Evolutionary conservation across 2,329 filamentous ascomycete genomes (phyloP).

Genomic region (Cladophialophora carrionii): DNA sequence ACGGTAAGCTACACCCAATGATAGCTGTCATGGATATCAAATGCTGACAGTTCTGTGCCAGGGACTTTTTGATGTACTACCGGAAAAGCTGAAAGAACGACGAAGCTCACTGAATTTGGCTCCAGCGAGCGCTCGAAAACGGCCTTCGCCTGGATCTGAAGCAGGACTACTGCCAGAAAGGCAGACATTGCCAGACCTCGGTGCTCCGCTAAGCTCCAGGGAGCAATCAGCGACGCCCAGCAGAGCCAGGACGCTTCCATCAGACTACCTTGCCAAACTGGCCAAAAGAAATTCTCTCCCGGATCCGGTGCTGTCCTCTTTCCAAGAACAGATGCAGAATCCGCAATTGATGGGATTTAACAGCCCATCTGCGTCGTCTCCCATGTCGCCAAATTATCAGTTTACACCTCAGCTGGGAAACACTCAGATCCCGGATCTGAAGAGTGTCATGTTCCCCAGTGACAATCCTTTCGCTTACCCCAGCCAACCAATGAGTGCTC

Average conservation of each 20-base stretch:
- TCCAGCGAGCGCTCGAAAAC: constrained; percentile 53
- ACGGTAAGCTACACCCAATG: constrained; percentile 59
- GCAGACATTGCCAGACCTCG: constrained; percentile 12
- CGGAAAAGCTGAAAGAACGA: constrained; percentile 67
- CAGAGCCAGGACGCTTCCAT: constrained; percentile 33
- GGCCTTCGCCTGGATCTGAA: constrained; percentile 44
- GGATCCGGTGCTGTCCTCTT: constrained; percentile 39
- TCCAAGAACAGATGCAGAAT: constrained; percentile 36
- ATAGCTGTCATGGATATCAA: background rate
- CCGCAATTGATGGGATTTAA: constrained; percentile 37
- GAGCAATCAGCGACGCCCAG: constrained; percentile 25
- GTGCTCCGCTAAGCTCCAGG: constrained; percentile 20
- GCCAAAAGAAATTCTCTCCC: constrained; percentile 37
- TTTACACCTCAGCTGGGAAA: constrained; percentile 33
- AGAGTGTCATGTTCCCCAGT: constrained; percentile 56
- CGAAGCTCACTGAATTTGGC: constrained; percentile 49
- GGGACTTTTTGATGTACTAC: constrained; percentile 82
- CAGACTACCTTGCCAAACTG: constrained; percentile 35
- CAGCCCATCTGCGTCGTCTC: constrained; percentile 35
- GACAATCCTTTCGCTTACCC: constrained; percentile 57
- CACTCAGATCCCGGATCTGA: constrained; percentile 50
- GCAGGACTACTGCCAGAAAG: constrained; percentile 15
- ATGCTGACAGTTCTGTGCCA: constrained; percentile 44
- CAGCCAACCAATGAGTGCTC: constrained; percentile 46
- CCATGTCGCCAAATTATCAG: constrained; percentile 38